phyloP scores from a whole-genome alignment of 1,284 basidiomycete species.

The Moesziomyces globuligerus region DNA sequence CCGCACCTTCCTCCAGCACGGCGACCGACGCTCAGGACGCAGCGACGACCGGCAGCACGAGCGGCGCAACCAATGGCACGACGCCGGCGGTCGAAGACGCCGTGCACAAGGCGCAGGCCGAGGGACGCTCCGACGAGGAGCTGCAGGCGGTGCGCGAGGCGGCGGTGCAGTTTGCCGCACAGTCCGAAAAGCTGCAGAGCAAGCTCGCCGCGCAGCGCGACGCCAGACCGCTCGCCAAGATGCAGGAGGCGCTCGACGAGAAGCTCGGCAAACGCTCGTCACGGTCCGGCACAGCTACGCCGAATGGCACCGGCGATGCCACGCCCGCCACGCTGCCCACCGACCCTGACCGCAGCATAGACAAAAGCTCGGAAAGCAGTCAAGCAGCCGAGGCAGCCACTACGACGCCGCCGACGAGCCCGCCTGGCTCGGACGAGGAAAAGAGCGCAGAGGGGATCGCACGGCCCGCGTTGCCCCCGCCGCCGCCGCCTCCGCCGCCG shows the following conservation, averaged over 20 bases:
- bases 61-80: conserved; percentile 11
- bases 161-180: conserved; percentile 29
- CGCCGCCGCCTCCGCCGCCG: conserved; percentile 22
- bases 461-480: conserved; percentile 15
- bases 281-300: conserved; percentile 22
- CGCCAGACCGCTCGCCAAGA: conserved; percentile 85
- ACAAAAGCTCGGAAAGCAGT: conserved; percentile 13
- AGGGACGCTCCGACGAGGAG: conserved; percentile 23
- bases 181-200: conserved; percentile 41
- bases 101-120: conserved; percentile 16
- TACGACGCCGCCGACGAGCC: not conserved
- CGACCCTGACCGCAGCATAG: conserved; percentile 6
- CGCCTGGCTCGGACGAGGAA: conserved; percentile 3
- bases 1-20: conserved; percentile 22
- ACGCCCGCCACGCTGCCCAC: not conserved
- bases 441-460: not conserved
- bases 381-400: conserved; percentile 40
- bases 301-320: conserved; percentile 11
- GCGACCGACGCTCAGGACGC: conserved; percentile 1
- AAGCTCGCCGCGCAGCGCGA: conserved; percentile 82
- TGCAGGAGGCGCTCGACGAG: conserved; percentile 74
- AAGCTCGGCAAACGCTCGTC: conserved; percentile 72
- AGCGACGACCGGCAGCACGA: conserved; percentile 2
- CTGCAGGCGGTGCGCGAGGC: conserved; percentile 19
- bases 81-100: conserved; percentile 10